Evolutionary conservation across 768 basidiomycete genomes (phyloP).

Genomic region (Rhizopogon salebrosus): DNA sequence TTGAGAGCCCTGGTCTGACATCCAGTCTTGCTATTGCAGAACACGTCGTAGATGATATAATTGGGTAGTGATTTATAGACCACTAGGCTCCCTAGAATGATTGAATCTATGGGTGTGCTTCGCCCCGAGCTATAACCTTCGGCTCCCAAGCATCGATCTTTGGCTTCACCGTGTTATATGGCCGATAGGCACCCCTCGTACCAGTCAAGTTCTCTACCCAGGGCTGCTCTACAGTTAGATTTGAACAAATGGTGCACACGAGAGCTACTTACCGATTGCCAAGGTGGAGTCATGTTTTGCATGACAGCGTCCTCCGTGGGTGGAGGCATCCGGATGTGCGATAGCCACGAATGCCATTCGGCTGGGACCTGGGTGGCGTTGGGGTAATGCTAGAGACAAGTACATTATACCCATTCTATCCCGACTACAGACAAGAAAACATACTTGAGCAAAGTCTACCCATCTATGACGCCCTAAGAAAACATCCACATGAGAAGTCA

Average conservation of each 20-base stretch:
- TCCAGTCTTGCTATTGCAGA: constrained; percentile 84
- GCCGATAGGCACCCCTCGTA: constrained; percentile 82
- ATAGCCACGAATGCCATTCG: constrained; percentile 96
- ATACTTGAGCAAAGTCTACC: constrained; percentile 88
- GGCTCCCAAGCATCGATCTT: constrained; percentile 87
- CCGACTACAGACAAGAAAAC: constrained; percentile 7
- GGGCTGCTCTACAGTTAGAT: constrained; percentile 41
- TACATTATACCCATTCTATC: background rate
- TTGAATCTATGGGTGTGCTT: constrained; percentile 3
- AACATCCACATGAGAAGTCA: background rate
- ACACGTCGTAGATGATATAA: constrained; percentile 61
- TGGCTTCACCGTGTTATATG: constrained; percentile 82
- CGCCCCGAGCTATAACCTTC: constrained; percentile 49
- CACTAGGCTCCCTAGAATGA: background rate
- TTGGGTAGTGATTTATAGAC: constrained; percentile 14
- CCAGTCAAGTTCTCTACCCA: constrained; percentile 90
- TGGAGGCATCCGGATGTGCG: constrained; percentile 81
- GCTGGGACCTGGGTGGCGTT: constrained; percentile 93
- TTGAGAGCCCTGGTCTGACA: constrained; percentile 92
- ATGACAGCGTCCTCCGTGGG: constrained; percentile 74
- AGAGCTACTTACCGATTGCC: constrained; percentile 68
- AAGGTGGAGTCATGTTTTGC: constrained; percentile 63
- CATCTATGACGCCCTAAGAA: constrained; percentile 86
- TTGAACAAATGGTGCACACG: background rate
- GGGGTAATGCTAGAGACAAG: constrained; percentile 57